Evolutionary conservation across 805 yeast species (phyloP).

Genomic region (Vanderwaltozyma tropicalis): DNA sequence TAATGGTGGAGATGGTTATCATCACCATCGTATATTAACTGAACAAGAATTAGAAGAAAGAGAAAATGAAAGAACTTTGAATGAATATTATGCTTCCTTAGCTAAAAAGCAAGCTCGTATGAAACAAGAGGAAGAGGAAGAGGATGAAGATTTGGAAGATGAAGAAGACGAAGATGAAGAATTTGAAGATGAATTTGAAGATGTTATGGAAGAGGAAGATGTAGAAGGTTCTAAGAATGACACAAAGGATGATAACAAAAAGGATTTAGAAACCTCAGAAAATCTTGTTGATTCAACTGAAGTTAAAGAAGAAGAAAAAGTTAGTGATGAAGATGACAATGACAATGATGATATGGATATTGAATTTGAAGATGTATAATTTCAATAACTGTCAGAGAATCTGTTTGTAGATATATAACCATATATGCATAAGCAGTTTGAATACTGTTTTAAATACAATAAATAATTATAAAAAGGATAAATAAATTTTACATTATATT

Average conservation of each 20-base stretch:
- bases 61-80: conserved; percentile 62
- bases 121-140: conserved; percentile 40
- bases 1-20: conserved; percentile 5
- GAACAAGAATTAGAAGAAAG: conserved; percentile 41
- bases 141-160: conserved; percentile 38
- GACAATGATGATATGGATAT: conserved; percentile 28
- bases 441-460: too few relatives aligned
- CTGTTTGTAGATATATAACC: too few relatives aligned
- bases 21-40: conserved; percentile 15
- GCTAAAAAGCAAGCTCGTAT: conserved; percentile 60
- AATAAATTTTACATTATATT: too few relatives aligned
- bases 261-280: conserved; percentile 1
- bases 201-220: conserved; percentile 4
- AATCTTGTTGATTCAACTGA: not conserved
- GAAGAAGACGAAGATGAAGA: conserved; percentile 29
- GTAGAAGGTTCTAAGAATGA: conserved; percentile 10
- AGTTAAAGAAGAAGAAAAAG: conserved; percentile 2
- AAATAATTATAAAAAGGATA: too few relatives aligned
- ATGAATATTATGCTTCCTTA: conserved; percentile 68
- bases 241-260: conserved; percentile 7
- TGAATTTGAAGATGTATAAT: conserved; percentile 28
- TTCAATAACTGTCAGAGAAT: not conserved
- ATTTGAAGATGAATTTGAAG: conserved; percentile 11
- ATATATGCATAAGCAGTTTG: too few relatives aligned
- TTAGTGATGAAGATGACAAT: conserved; percentile 13